These are phyloP conservation scores for Claviceps sorghi DNA, from an alignment of 2,329 filamentous ascomycete species.

Conservation along the genomic window DNA sequence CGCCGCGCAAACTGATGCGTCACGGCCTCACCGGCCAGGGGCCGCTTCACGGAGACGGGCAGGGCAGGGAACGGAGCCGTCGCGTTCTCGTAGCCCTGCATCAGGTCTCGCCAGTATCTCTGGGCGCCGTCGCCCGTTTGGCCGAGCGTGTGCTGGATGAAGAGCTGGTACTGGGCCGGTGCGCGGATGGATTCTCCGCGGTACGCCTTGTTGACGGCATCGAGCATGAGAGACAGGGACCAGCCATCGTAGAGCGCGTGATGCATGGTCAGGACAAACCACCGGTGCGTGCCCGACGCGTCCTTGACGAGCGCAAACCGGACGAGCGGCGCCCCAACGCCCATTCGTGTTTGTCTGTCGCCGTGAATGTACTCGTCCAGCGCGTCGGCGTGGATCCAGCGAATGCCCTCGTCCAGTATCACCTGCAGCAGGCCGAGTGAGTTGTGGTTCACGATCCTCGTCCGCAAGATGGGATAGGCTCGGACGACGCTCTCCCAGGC, in stretches of 20 bases:
- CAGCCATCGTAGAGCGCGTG: slow-evolving; percentile 37
- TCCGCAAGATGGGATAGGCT: slow-evolving; percentile 23
- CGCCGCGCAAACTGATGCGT: slow-evolving; percentile 11
- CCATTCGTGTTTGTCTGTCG: slow-evolving; percentile 22
- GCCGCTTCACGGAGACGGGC: slow-evolving; percentile 27
- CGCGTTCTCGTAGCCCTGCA: slow-evolving; percentile 22
- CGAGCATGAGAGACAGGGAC: slow-evolving; percentile 29
- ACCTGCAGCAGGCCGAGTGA: slow-evolving; percentile 28
- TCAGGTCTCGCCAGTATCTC: slow-evolving; percentile 27
- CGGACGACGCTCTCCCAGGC: slow-evolving; percentile 8
- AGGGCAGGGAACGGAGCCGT: slow-evolving; percentile 27
- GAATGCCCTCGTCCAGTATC: slow-evolving; percentile 22
- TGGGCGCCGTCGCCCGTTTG: slow-evolving; percentile 22
- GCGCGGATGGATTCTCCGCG: not conserved
- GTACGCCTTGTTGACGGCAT: slow-evolving; percentile 14
- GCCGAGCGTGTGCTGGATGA: slow-evolving; percentile 27
- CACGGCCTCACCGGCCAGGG: slow-evolving; percentile 29
- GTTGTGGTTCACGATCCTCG: slow-evolving; percentile 29
- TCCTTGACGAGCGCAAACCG: slow-evolving; percentile 24
- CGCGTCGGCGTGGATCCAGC: slow-evolving; percentile 10
- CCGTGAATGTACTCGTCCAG: slow-evolving; percentile 21
- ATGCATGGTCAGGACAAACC: slow-evolving; percentile 25
- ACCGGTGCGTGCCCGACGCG: slow-evolving; percentile 20
- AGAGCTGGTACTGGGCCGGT: slow-evolving; percentile 22
- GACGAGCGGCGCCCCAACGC: slow-evolving; percentile 25